Evolutionary conservation across 257 asterid species (phyloP), one percentile per base, ranked within the genome.

Genomic region (Gentiana straminea): DNA sequence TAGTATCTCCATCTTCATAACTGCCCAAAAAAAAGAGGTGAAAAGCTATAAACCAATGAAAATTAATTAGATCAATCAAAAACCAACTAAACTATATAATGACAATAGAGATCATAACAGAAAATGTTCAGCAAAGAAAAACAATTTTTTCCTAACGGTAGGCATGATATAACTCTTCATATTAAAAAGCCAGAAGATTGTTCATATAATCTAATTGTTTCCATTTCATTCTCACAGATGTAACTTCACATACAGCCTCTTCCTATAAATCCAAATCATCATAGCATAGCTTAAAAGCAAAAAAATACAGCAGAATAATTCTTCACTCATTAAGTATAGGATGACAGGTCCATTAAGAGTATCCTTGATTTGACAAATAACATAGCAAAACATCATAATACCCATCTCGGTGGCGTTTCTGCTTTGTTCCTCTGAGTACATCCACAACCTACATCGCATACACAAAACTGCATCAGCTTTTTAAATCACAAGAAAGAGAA

Each of bases 321-420:
- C 7, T 33, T 34, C 33, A 54, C 2, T 43, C 12, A 5, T 33
- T 38, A 11, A 32, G 34, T 55, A 37, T 47, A 36, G 24, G 46
- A 37, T 33, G 2, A 5, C n/a, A 2, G 24, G 4, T 33, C 13
- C 12, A 11, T 15, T 24, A 38, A 8, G 51, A 44, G n/a, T 37
- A n/a, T 4, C 38, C 7, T 35, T 12, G 38, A 55, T 39, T n/a
- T 35, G 9, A 57, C 33, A 44, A 51, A 53, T 4, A 5, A 24
- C 33, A 5, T 35, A 39, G 52, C 34, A 33, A 35, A 12, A 10
- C 1, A 1, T 24, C 24, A 45, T 34, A 43, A 38, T 77, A 88
- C 95, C 97, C 97, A 62, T 83, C 99, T 58, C 94, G 92, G 68
- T 84, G 94, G 60, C 97, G 68, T 77, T 88, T 88, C 64, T 83